Conservation (phyloP, 2,329 filamentous ascomycete species). For the Curvularia lunata region DNA sequence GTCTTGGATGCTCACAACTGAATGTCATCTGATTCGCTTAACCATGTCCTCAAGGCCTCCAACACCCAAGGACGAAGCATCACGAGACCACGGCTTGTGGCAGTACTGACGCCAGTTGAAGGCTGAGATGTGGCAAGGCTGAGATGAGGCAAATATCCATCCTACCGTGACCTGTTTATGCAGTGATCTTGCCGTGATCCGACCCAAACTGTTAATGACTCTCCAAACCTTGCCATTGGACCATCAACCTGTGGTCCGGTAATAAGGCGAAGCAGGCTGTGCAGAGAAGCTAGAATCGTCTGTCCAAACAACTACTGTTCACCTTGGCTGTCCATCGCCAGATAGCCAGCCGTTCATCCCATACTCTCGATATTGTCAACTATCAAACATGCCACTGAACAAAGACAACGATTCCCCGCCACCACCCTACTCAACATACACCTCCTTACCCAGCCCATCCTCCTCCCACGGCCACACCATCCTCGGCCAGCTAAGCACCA, state of each 20-base stretch:
- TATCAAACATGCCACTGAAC: slow-evolving; percentile 18
- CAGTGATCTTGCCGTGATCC: slow-evolving; percentile 12
- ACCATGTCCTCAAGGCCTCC: background rate
- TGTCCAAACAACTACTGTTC: background rate
- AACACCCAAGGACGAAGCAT: slow-evolving; percentile 1
- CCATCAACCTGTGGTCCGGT: background rate
- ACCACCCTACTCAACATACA: slow-evolving; percentile 22
- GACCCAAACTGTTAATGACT: background rate
- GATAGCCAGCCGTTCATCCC: background rate
- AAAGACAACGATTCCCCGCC: slow-evolving; percentile 12
- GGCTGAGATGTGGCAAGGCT: background rate
- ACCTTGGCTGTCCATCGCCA: background rate
- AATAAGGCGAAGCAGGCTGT: background rate
- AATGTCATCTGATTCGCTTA: slow-evolving; percentile 15
- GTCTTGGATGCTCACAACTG: slow-evolving; percentile 1
- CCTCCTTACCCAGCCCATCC: slow-evolving; percentile 19
- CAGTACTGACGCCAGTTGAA: slow-evolving; percentile 3
- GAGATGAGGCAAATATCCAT: background rate
- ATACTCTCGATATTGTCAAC: background rate
- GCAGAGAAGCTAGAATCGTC: background rate
- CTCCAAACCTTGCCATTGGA: slow-evolving; percentile 6
- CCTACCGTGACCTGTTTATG: background rate
- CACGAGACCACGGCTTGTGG: slow-evolving; percentile 14
- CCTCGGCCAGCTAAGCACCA: slow-evolving; percentile 47
- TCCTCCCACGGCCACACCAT: slow-evolving; percentile 37